These are phyloP conservation scores for Colletotrichum tofieldiae DNA, from an alignment of 2,329 filamentous ascomycete genomes.

Conservation along the genomic window DNA sequence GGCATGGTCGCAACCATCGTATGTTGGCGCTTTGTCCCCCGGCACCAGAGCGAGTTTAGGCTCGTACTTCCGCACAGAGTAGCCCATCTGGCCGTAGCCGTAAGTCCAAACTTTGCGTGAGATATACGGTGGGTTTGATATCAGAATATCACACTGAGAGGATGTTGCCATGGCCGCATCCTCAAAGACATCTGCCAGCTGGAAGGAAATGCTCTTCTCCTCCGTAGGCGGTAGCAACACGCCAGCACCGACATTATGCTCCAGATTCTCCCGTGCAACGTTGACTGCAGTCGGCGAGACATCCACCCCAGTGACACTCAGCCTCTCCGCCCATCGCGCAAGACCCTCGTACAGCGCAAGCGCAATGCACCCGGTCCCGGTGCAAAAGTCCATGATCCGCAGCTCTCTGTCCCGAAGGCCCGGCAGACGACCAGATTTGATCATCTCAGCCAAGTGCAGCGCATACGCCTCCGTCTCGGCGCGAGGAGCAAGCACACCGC, in stretches of 20 bases:
- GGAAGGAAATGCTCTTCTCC: conserved; percentile 60
- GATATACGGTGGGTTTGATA: conserved; percentile 94
- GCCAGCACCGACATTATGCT: conserved; percentile 59
- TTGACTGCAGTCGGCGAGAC: conserved; percentile 76
- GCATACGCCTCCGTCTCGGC: conserved; percentile 82
- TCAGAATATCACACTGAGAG: conserved; percentile 73
- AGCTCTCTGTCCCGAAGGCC: conserved; percentile 54
- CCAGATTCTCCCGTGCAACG: conserved; percentile 77
- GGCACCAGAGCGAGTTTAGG: conserved; percentile 85
- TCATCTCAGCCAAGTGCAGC: conserved; percentile 64
- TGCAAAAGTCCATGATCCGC: conserved; percentile 87
- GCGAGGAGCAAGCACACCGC: conserved; percentile 89
- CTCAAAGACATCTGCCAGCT: conserved; percentile 65
- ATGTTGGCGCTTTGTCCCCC: conserved; percentile 47
- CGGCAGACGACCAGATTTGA: conserved; percentile 50
- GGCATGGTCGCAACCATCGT: conserved; percentile 55
- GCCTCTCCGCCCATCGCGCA: conserved; percentile 52
- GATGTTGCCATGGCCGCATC: conserved; percentile 54
- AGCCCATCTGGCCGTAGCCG: conserved; percentile 64
- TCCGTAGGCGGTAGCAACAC: conserved; percentile 43
- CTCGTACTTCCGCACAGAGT: conserved; percentile 87
- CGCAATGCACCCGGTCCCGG: conserved; percentile 91
- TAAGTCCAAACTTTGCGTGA: conserved; percentile 67
- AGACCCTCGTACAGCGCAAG: conserved; percentile 80
- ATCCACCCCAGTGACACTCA: conserved; percentile 80